Base-by-base conservation (phyloP, 1,284 basidiomycete species). In the Trichosporon ovoides region DNA sequence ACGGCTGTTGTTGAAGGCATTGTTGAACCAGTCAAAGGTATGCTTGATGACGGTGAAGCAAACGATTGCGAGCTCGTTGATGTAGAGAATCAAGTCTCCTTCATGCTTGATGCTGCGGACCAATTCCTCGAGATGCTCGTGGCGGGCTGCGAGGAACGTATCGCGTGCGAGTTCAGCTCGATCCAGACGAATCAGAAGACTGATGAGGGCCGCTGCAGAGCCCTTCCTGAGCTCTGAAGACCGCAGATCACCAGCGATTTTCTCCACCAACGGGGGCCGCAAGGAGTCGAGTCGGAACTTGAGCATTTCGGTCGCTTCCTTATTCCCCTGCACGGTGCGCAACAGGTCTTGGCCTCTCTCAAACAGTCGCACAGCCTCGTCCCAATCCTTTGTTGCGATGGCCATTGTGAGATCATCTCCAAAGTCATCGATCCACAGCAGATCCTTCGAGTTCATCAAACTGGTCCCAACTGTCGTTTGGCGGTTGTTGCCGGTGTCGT, bases 1-100 rank as follows among this genome's bases (percentile, higher is more conserved):
- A 61, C 89, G 86, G 70, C 93, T 92, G 74, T 97, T 94, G 75
- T 87, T 91, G 78, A 97, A 99, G 50, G 91, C 94, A 1, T 87
- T 87, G 71, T 97, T 83, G 76, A 92, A 99, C 96, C 95, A 98
- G 75, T 99, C 95, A 38, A 89, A 89, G 1, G 94, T 97, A 71
- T 98, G 73, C 19, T 74, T 68, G 18, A 78, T 61, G 14, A 78
- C 67, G 13, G 76, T 78, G 55, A 78, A 78, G 49, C 72, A 76
- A 10, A 78, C 76, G 19, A 78, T 68, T 9, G 73, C 72, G 28
- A 79, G 64, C 59, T 78, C 77, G 59, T 68, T 70, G 55, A 78
- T 69, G 57, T 78, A 79, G 12, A 75, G 64, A 18, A 64, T 67
- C 55, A 76, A 71, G 67, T 95, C 87, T 1, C 95, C 95, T 68